Base-by-base conservation (phyloP, 148 eudicot species). In the Vaccinium macrocarpon region DNA sequence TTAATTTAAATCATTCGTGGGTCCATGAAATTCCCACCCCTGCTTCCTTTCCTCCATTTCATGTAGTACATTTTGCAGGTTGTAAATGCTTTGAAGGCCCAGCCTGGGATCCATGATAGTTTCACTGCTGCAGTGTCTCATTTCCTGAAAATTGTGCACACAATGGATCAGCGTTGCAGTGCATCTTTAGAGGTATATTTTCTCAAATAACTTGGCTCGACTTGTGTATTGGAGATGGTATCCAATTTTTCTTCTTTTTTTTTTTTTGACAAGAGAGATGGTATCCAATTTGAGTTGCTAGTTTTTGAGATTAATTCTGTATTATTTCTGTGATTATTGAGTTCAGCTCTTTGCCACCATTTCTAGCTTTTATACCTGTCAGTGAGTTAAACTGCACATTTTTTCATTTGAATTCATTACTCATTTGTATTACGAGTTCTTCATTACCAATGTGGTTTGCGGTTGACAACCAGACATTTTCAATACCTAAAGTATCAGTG, bases 81-180 rank as follows among this genome's bases (percentile, higher is more conserved):
- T 87, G 46, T 81, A 79, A 96, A 93, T 87, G 91, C 95, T 62
- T 79, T 94, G 59, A 91, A 90, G 83, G 92, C 95, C 10, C 99
- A 96, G 87, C 97, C 98, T 83, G 56, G 89, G 84, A 85, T 94
- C 85, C 91, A 91, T 79, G 80, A 86, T 74, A 86, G 87, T 75
- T 85, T 93, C 82, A 84, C 88, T 85, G 82, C 88, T 82, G 89
- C 93, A 79, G 32, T 92, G 73, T 89, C 97, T 80, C 99, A 93
- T 88, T 91, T 94, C 85, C 84, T 96, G 81, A 91, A 88, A 68
- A 91, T 96, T 88, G 94, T 90, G 64, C 92, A 89, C 82, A 96
- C 99, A 73, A 96, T 96, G 98, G 83, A 91, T 88, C 89, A 93
- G 85, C 91, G 98, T 19, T 96, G 99, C 91, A 89, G 84, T 85